Conservation (phyloP, 1,284 basidiomycete species). For the Blastosporella zonata region DNA sequence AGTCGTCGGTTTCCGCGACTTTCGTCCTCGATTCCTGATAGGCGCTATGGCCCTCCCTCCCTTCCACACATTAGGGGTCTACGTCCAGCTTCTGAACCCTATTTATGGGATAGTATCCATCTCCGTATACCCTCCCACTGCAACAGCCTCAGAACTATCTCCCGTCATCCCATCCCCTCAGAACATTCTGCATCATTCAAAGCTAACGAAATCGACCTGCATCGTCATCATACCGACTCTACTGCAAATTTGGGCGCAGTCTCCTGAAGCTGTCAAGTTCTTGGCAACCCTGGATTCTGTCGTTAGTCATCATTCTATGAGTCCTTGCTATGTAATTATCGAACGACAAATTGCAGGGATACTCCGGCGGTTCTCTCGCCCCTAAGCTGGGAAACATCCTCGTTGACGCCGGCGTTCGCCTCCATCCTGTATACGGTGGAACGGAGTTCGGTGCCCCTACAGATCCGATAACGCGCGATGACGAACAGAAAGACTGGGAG, state of each 20-base stretch:
- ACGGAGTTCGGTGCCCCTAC: slow-evolving; percentile 22
- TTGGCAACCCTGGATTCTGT: slow-evolving; percentile 11
- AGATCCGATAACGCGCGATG: slow-evolving; percentile 34
- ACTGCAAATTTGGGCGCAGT: too few species aligned
- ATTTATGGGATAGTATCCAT: slow-evolving; percentile 12
- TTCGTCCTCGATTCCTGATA: slow-evolving; percentile 1
- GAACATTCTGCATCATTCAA: slow-evolving; percentile 14
- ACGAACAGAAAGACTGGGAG: slow-evolving; percentile 29
- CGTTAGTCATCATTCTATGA: slow-evolving; percentile 8
- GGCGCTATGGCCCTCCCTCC: slow-evolving; percentile 16
- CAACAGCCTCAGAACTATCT: slow-evolving; percentile 3
- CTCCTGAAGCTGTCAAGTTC: slow-evolving; percentile 6
- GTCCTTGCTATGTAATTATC: background rate
- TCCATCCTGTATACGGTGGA: slow-evolving; percentile 14
- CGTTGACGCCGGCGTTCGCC: slow-evolving; percentile 7
- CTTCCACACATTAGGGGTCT: slow-evolving; percentile 18
- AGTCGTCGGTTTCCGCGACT: background rate
- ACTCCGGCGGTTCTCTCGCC: slow-evolving; percentile 14
- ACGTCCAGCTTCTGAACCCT: slow-evolving; percentile 12
- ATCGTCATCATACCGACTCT: too few species aligned
- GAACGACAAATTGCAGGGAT: slow-evolving; percentile 10
- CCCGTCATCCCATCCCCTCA: slow-evolving; percentile 17
- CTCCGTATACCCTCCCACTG: slow-evolving; percentile 16
- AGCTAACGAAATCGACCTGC: too few species aligned
- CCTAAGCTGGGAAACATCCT: slow-evolving; percentile 15